Percentiles rank a stretch among this genome's conserved stretches.
Evolutionary conservation across 805 yeast species (phyloP).

Genomic region (Grigorovia transvaalensis): DNA sequence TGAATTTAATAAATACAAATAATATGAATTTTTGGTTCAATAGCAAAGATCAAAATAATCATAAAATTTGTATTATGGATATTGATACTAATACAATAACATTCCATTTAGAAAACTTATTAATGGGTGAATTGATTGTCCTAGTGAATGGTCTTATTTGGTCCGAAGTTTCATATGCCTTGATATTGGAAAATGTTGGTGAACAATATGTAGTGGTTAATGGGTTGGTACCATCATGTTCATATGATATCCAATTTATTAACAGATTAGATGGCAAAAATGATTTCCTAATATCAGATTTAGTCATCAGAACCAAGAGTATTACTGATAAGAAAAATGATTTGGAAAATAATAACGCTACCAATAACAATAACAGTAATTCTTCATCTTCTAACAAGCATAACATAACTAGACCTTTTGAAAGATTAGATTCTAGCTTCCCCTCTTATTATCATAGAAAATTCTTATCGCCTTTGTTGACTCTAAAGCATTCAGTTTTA

Average conservation of each 20-base stretch:
- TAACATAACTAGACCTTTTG: conserved; percentile 8
- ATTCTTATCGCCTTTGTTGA: conserved; percentile 48
- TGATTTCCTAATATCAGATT: conserved; percentile 31
- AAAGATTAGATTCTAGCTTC: conserved; percentile 24
- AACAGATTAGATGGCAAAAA: conserved; percentile 27
- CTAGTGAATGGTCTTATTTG: conserved; percentile 59
- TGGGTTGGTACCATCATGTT: conserved; percentile 55
- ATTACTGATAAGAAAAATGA: conserved; percentile 4
- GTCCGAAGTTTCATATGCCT: conserved; percentile 51
- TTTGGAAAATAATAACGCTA: conserved; percentile 3
- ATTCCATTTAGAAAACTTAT: conserved; percentile 38
- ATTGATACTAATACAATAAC: conserved; percentile 44
- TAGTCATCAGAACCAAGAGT: conserved; percentile 31
- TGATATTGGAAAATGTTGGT: conserved; percentile 29
- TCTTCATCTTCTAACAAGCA: background rate
- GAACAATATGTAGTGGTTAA: conserved; percentile 48
- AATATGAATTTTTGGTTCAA: conserved; percentile 15
- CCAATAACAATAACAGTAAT: background rate
- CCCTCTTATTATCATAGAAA: conserved; percentile 30
- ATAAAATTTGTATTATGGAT: conserved; percentile 35
- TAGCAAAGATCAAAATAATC: conserved; percentile 23
- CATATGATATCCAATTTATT: conserved; percentile 45
- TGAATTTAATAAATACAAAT: conserved; percentile 19
- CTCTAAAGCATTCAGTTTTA: conserved; percentile 53
- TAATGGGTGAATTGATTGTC: conserved; percentile 34